These are phyloP conservation scores for Tuber umbilicatum DNA, from an alignment of 495 filamentous ascomycete genomes.

Conservation along the genomic window DNA sequence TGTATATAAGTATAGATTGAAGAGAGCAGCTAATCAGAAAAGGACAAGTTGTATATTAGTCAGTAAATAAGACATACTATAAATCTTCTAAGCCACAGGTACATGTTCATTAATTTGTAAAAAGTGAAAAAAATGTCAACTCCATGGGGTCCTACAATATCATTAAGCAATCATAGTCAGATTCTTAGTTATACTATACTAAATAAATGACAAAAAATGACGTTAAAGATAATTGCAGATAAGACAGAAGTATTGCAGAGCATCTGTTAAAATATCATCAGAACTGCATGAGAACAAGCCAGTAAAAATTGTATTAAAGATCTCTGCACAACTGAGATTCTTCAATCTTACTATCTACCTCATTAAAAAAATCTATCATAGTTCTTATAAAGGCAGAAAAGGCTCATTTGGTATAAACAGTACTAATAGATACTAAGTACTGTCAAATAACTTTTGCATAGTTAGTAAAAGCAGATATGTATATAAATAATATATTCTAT, in stretches of 20 bases:
- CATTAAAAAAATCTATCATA: slow-evolving; percentile 3
- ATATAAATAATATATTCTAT: too few species aligned
- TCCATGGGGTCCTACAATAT: slow-evolving; percentile 10
- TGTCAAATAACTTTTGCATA: too few species aligned
- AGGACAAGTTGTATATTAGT: too few species aligned
- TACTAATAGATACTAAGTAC: not conserved
- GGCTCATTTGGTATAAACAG: slow-evolving; percentile 18
- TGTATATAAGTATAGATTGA: too few species aligned
- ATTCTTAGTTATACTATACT: slow-evolving; percentile 24
- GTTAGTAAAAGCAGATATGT: too few species aligned
- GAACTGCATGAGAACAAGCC: slow-evolving; percentile 18
- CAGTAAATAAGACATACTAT: too few species aligned
- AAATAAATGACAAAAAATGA: slow-evolving; percentile 19
- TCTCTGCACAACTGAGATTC: slow-evolving; percentile 16
- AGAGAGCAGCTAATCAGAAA: too few species aligned
- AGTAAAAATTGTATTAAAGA: slow-evolving; percentile 22
- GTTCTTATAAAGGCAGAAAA: not conserved
- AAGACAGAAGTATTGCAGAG: slow-evolving; percentile 15
- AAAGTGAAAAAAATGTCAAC: too few species aligned
- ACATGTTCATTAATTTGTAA: too few species aligned
- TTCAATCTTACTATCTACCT: slow-evolving; percentile 16
- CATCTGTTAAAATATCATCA: slow-evolving; percentile 23
- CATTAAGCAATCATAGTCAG: slow-evolving; percentile 24
- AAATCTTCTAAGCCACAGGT: too few species aligned
- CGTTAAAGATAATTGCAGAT: slow-evolving; percentile 17